Percentiles rank a stretch among this genome's conserved stretches.
Conservation (phyloP, 1,284 basidiomycete species). For the Ustilago tritici region DNA sequence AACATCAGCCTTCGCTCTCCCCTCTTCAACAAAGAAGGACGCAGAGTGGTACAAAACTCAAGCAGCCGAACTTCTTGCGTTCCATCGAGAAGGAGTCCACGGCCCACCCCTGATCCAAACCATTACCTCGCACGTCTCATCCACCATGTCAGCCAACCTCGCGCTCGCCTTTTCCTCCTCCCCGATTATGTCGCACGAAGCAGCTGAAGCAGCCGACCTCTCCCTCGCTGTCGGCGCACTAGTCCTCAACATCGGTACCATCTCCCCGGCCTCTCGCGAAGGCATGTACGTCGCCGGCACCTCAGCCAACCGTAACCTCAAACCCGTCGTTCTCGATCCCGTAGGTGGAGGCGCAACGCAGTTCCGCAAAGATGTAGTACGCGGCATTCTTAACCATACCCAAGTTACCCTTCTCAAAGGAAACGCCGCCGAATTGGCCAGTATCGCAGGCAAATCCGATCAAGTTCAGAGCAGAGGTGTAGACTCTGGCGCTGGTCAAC, state of each 20-base stretch:
- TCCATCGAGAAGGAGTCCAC: constrained; percentile 35
- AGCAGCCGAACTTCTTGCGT: constrained; percentile 29
- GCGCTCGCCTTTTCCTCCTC: constrained; percentile 89
- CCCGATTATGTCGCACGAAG: constrained; percentile 81
- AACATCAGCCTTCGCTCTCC: constrained; percentile 29
- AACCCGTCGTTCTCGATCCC: constrained; percentile 89
- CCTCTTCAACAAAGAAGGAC: constrained; percentile 2
- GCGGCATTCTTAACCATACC: constrained; percentile 83
- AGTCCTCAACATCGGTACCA: constrained; percentile 91
- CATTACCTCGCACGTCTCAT: constrained; percentile 92
- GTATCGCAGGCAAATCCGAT: constrained; percentile 76
- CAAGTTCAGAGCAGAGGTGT: constrained; percentile 86
- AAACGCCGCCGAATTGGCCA: constrained; percentile 89
- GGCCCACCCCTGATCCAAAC: constrained; percentile 70
- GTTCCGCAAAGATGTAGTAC: constrained; percentile 76
- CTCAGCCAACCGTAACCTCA: constrained; percentile 60
- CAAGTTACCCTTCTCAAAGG: constrained; percentile 95
- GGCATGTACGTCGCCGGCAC: constrained; percentile 86
- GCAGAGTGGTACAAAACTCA: constrained; percentile 29
- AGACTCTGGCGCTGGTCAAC: constrained; percentile 82
- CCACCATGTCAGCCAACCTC: constrained; percentile 89
- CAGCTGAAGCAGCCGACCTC: constrained; percentile 85
- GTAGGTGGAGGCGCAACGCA: constrained; percentile 89
- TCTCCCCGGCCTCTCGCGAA: constrained; percentile 74
- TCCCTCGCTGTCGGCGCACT: constrained; percentile 78